Percentiles rank a stretch among this genome's conserved stretches.
phyloP scores from a whole-genome alignment of 192 early-diverging fungal species.

The Backusella tarrabulga region DNA sequence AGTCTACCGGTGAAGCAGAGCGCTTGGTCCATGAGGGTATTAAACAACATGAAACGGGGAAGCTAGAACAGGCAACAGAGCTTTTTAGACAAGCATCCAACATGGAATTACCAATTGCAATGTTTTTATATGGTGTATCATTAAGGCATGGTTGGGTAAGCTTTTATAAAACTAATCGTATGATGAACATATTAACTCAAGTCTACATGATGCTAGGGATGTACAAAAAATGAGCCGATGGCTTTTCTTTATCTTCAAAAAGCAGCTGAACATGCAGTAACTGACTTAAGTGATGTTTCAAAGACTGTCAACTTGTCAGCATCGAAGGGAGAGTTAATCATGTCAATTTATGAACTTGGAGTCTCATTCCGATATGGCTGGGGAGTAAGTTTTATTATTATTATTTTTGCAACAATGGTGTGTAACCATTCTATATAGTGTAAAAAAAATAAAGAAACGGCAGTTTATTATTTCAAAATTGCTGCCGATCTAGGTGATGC shows the following conservation, averaged over 20 bases:
- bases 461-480: conserved; percentile 79
- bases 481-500: conserved; percentile 58
- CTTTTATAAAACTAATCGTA: background rate
- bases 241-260: conserved; percentile 73
- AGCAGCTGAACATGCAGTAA: conserved; percentile 67
- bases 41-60: conserved; percentile 65
- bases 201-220: conserved; percentile 45
- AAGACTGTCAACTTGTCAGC: conserved; percentile 45
- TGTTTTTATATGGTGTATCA: conserved; percentile 79
- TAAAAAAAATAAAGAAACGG: conserved; percentile 61
- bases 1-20: conserved; percentile 39
- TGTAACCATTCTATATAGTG: background rate
- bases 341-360: conserved; percentile 81
- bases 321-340: conserved; percentile 66
- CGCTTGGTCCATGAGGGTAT: conserved; percentile 68
- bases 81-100: conserved; percentile 72
- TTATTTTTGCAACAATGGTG: background rate
- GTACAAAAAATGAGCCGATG: conserved; percentile 62
- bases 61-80: conserved; percentile 70
- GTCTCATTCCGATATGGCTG: conserved; percentile 77
- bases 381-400: conserved; percentile 55
- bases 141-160: conserved; percentile 79
- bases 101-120: conserved; percentile 62
- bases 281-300: conserved; percentile 48
- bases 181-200: background rate